Evolutionary conservation across 2,329 filamentous ascomycete genomes (phyloP).

Genomic region (Trichophyton verrucosum): DNA sequence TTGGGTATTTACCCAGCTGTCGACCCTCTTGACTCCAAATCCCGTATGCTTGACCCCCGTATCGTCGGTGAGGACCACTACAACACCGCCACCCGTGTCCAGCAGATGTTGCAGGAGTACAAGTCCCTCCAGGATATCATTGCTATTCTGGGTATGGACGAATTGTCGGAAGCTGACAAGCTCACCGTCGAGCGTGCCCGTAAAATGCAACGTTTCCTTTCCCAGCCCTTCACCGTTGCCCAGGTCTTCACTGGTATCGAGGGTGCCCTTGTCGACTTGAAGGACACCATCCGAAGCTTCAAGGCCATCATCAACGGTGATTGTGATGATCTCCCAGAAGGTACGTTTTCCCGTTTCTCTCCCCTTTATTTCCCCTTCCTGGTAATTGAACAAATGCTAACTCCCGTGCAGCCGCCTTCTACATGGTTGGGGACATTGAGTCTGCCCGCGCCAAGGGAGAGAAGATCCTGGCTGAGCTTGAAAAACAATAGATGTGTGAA

Average conservation of each 20-base stretch:
- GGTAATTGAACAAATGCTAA: conserved; percentile 6
- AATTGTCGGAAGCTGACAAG: conserved; percentile 98
- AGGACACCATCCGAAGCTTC: conserved; percentile 96
- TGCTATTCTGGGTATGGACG: conserved; percentile 99
- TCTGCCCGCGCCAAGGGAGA: conserved; percentile 93
- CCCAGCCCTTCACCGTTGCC: conserved; percentile 91
- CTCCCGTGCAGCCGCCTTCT: conserved; percentile 52
- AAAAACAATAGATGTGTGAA: conserved; percentile 34
- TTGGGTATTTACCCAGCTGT: conserved; percentile 99
- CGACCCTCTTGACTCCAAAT: conserved; percentile 99
- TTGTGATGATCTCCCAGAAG: conserved; percentile 89
- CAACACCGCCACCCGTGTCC: conserved; percentile 81
- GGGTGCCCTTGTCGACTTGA: conserved; percentile 92
- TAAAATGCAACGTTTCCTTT: conserved; percentile 99
- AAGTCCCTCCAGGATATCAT: conserved; percentile 99
- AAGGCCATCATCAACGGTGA: conserved; percentile 93
- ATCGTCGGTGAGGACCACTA: conserved; percentile 98
- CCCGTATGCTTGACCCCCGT: conserved; percentile 98
- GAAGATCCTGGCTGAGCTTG: conserved; percentile 97
- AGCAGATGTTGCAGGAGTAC: conserved; percentile 99
- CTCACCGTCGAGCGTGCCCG: conserved; percentile 99
- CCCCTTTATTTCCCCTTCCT: not conserved
- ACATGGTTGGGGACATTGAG: conserved; percentile 96
- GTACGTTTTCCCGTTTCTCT: conserved; percentile 37
- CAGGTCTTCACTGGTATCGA: conserved; percentile 67